Conservation (phyloP, 2,329 filamentous ascomycete species). For the Ophiocordyceps camponoti-floridani region DNA sequence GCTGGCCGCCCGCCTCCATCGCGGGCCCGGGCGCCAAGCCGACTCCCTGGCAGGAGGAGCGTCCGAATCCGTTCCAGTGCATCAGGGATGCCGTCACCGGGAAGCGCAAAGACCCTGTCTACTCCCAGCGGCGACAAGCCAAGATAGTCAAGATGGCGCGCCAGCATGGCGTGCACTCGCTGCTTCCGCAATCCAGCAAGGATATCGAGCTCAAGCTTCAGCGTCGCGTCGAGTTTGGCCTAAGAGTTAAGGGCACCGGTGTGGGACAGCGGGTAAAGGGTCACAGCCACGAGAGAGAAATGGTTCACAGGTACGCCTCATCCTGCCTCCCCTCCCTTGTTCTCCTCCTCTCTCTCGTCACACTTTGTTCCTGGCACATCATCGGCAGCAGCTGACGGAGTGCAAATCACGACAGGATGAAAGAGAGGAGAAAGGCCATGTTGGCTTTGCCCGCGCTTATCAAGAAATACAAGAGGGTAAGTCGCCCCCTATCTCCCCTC, state of each 20-base stretch:
- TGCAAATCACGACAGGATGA: slow-evolving; percentile 38
- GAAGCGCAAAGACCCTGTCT: slow-evolving; percentile 67
- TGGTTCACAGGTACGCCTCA: slow-evolving; percentile 49
- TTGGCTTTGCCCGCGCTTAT: slow-evolving; percentile 86
- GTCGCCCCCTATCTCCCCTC: not conserved
- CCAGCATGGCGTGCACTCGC: slow-evolving; percentile 60
- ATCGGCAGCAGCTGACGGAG: slow-evolving; percentile 3
- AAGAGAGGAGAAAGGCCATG: slow-evolving; percentile 83
- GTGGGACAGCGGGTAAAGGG: slow-evolving; percentile 89
- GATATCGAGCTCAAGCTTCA: slow-evolving; percentile 52
- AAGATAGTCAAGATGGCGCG: slow-evolving; percentile 76
- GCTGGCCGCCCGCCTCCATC: slow-evolving; percentile 60
- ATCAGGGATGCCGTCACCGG: slow-evolving; percentile 64
- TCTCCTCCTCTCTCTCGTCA: too few species aligned
- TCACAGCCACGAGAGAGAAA: slow-evolving; percentile 75
- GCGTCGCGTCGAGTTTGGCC: slow-evolving; percentile 57
- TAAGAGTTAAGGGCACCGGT: slow-evolving; percentile 84
- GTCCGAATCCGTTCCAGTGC: slow-evolving; percentile 66
- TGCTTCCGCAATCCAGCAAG: slow-evolving; percentile 64
- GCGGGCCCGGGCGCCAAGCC: slow-evolving; percentile 17
- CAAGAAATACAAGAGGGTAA: slow-evolving; percentile 79
- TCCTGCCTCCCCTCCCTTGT: not conserved
- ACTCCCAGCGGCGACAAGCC: slow-evolving; percentile 73
- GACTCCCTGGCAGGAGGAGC: slow-evolving; percentile 35
- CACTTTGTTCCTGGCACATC: too few species aligned